Percentiles rank a stretch among this genome's conserved stretches.
Conservation (phyloP, 257 asterid genomes). For the Paraleonurus japonicus region DNA sequence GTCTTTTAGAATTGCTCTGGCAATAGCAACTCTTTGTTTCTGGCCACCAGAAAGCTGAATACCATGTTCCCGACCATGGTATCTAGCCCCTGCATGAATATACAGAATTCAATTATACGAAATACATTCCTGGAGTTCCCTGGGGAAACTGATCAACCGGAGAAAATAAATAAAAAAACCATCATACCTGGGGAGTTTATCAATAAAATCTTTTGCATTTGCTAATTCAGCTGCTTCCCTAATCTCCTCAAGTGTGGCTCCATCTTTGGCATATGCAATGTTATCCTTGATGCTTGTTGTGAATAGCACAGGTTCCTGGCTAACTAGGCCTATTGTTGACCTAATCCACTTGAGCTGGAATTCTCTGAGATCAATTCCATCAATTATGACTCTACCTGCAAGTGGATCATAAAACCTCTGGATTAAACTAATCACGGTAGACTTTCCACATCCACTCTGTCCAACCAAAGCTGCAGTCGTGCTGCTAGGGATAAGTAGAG, state of each 20-base stretch:
- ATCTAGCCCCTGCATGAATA: slow-evolving; percentile 45
- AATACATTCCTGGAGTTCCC: not conserved
- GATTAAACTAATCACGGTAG: slow-evolving; percentile 49
- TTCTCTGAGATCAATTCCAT: slow-evolving; percentile 41
- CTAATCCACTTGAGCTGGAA: slow-evolving; percentile 56
- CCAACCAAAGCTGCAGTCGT: slow-evolving; percentile 54
- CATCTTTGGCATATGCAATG: slow-evolving; percentile 51
- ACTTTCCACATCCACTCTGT: slow-evolving; percentile 65
- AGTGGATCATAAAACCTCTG: slow-evolving; percentile 61
- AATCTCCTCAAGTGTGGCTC: slow-evolving; percentile 50
- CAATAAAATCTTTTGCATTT: slow-evolving; percentile 48
- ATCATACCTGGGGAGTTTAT: slow-evolving; percentile 43
- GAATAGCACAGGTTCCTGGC: slow-evolving; percentile 65
- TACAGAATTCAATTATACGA: not conserved
- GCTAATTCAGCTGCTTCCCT: slow-evolving; percentile 48
- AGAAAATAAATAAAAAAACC: not conserved
- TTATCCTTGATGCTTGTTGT: slow-evolving; percentile 55
- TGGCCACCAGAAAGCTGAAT: slow-evolving; percentile 60
- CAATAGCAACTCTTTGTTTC: slow-evolving; percentile 59
- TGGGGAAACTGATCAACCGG: not conserved
- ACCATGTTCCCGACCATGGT: slow-evolving; percentile 58
- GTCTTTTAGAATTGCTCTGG: slow-evolving; percentile 55
- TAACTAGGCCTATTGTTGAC: slow-evolving; percentile 54
- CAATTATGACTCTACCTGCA: slow-evolving; percentile 43
- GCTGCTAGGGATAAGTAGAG: slow-evolving; percentile 41